Evolutionary conservation across 495 filamentous ascomycete species (phyloP), one percentile per base, ranked within the genome.

Genomic region (Tirmania nivea): DNA sequence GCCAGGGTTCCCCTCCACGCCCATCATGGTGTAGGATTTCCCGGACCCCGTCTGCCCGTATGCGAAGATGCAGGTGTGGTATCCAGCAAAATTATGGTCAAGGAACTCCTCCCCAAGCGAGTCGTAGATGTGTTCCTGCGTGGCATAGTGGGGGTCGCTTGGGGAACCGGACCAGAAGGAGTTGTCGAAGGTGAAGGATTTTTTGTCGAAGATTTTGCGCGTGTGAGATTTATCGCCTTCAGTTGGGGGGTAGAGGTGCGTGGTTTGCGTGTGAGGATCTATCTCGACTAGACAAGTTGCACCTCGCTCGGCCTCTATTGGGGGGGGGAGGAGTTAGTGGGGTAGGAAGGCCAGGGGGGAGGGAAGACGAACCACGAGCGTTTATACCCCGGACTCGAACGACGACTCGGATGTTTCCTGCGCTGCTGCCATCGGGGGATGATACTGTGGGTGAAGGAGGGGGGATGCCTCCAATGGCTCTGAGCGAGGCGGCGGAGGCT

Each of bases 1-100:
- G 7, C 90, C 90, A 0, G 88, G 87, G 56, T 88, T 75, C 48
- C 74, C 68, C 2, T 79, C 78, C 2, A 84, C 92, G 35, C 90
- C 90, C 90, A 99, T 99, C 92, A 99, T 96, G 16, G 90, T 94
- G 68, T 96, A 99, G 66, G 81, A 88, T 70, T 99, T 99, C 19
- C 90, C 90, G 1, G 89, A 92, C 17, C 90, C 90, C 0, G 90
- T 99, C 71, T 99, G 90, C 14, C 90, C 60, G 60, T 99, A 99
- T 48, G 90, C 92, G 63, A 99, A 96, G 57, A 99, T 96, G 64
- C 90, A 99, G 0, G 90, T 99, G 67, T 99, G 87, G 68, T 96
- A 99, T 55, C 90, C 90, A 62, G 95, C 89, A 58, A 99, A 99
- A 68, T 99, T 99, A 70, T 96, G 92, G 66, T 99, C 92, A 52